These are phyloP conservation scores for Teratosphaeria viscida DNA, from an alignment of 2,329 filamentous ascomycete genomes.

Conservation along the genomic window DNA sequence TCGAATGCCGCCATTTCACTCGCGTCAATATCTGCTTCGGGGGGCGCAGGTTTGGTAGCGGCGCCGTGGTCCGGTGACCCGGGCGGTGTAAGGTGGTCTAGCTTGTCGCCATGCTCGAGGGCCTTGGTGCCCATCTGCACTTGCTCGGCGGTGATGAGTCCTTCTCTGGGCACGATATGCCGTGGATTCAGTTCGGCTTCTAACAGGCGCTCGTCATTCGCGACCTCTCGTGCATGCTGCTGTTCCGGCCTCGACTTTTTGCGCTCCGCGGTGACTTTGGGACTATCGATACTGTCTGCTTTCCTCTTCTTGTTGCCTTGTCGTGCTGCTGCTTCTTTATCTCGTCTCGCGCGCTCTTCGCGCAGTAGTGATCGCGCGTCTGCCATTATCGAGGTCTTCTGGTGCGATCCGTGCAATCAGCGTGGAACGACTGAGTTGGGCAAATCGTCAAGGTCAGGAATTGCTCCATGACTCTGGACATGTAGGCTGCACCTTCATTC, in stretches of 20 bases:
- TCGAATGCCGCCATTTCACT: conserved; percentile 63
- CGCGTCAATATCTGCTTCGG: conserved; percentile 40
- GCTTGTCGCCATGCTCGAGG: not conserved
- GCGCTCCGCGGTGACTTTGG: not conserved
- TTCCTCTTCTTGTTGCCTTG: not conserved
- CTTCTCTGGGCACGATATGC: not conserved
- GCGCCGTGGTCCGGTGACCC: not conserved
- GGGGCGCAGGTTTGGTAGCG: not conserved
- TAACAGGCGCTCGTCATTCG: not conserved
- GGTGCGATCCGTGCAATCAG: not conserved
- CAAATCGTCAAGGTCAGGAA: not conserved
- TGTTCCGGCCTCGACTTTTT: not conserved
- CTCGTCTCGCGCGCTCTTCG: conserved; percentile 1
- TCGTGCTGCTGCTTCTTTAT: not conserved
- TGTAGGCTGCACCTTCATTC: too few species aligned
- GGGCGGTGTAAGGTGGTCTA: not conserved
- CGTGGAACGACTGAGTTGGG: not conserved
- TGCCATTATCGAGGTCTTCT: not conserved
- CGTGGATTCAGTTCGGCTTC: not conserved
- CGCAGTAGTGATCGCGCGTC: not conserved
- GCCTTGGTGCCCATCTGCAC: not conserved
- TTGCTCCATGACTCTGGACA: too few species aligned
- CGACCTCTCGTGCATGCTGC: not conserved
- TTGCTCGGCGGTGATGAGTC: not conserved
- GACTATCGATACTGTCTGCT: not conserved